A percentile compares a stretch with the other conserved stretches of the same genome.
These are phyloP conservation scores for Babesia sp. DNA, from an alignment of 169 alveolate genomes.

Conservation along the genomic window DNA sequence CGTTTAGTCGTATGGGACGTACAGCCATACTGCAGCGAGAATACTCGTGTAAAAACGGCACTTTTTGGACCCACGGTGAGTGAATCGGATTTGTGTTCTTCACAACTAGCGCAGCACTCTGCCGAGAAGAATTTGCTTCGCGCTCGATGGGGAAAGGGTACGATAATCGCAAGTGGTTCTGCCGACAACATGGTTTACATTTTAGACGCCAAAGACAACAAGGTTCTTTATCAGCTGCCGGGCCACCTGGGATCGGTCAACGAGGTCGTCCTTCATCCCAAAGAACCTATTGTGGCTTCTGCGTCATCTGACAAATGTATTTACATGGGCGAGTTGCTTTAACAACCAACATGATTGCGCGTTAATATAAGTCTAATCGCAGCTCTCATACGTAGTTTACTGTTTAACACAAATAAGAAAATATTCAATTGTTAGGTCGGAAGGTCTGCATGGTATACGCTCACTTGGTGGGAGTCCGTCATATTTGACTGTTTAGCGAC, in stretches of 20 bases:
- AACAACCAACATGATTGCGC: too few relatives aligned
- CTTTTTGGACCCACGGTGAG: conserved; percentile 72
- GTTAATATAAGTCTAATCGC: too few relatives aligned
- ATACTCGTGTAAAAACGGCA: conserved; percentile 34
- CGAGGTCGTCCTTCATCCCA: conserved; percentile 81
- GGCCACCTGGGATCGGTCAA: conserved; percentile 84
- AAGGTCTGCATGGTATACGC: too few relatives aligned
- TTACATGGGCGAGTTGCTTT: conserved; percentile 76
- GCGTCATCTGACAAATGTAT: conserved; percentile 77
- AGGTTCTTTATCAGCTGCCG: conserved; percentile 75
- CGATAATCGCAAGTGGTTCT: conserved; percentile 74
- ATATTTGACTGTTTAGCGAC: too few relatives aligned
- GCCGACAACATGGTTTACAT: conserved; percentile 79
- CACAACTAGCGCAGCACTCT: conserved; percentile 63
- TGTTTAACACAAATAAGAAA: too few relatives aligned
- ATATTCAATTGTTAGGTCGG: too few relatives aligned
- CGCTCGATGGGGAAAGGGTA: conserved; percentile 74
- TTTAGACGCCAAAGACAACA: conserved; percentile 68
- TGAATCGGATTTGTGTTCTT: background rate
- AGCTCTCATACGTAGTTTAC: too few relatives aligned
- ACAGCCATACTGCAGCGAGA: conserved; percentile 70
- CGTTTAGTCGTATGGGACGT: conserved; percentile 80
- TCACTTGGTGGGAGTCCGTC: too few relatives aligned
- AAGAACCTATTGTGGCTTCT: conserved; percentile 80
- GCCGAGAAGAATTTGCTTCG: conserved; percentile 78